Evolutionary conservation across 2,329 filamentous ascomycete species (phyloP).

Genomic region (Hypoxylon sp.): DNA sequence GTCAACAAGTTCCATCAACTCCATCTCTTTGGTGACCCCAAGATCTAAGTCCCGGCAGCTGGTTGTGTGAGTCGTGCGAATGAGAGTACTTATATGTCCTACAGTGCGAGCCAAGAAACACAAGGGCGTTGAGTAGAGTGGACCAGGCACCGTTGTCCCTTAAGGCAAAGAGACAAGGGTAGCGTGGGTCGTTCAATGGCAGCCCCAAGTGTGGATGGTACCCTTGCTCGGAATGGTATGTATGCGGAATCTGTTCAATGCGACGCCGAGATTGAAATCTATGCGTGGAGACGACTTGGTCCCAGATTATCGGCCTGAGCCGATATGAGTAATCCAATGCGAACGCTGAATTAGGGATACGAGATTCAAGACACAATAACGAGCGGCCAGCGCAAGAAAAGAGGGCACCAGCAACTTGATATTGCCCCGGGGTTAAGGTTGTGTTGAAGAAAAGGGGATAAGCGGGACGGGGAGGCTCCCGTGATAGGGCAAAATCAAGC

Average conservation of each 20-base stretch:
- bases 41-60: constrained; percentile 35
- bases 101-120: constrained; percentile 44
- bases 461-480: constrained; percentile 7
- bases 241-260: constrained; percentile 58
- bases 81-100: constrained; percentile 54
- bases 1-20: constrained; percentile 75
- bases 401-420: constrained; percentile 14
- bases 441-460: constrained; percentile 11
- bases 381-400: constrained; percentile 42
- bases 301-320: constrained; percentile 44
- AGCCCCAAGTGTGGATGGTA: constrained; percentile 51
- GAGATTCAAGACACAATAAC: constrained; percentile 17
- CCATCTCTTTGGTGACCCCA: constrained; percentile 63
- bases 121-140: constrained; percentile 39
- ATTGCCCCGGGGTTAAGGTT: constrained; percentile 21
- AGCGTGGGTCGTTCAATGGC: constrained; percentile 51
- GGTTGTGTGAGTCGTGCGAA: constrained; percentile 46
- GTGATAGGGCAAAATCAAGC: constrained; percentile 18
- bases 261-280: constrained; percentile 54
- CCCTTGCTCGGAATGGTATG: constrained; percentile 55
- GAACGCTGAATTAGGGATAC: constrained; percentile 26
- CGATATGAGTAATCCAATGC: constrained; percentile 39
- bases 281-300: constrained; percentile 52
- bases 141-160: constrained; percentile 48
- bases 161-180: constrained; percentile 48